phyloP scores from a whole-genome alignment of 2,329 filamentous ascomycete species.

The Hymenoscyphus salicellus region DNA sequence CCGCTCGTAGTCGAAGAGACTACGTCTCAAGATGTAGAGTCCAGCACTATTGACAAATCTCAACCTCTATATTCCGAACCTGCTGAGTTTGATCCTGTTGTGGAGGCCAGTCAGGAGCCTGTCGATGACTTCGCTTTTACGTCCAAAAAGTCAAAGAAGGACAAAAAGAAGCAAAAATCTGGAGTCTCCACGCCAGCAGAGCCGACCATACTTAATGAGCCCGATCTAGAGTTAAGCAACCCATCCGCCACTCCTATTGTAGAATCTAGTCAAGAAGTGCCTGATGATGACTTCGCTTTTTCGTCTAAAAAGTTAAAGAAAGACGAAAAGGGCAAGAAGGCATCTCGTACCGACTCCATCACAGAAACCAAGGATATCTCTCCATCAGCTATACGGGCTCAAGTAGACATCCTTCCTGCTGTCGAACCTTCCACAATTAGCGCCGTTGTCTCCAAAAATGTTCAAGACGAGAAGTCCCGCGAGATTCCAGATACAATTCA shows the following conservation, averaged over 20 bases:
- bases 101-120: not conserved
- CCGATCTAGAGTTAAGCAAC: not conserved
- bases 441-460: not conserved
- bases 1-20: not conserved
- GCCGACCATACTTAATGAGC: not conserved
- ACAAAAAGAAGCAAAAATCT: constrained; percentile 25
- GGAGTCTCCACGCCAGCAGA: constrained; percentile 20
- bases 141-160: constrained; percentile 23
- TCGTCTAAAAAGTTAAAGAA: constrained; percentile 21
- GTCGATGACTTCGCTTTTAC: constrained; percentile 14
- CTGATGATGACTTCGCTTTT: constrained; percentile 15
- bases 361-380: constrained; percentile 4
- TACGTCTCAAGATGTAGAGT: not conserved
- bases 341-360: constrained; percentile 17
- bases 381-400: not conserved
- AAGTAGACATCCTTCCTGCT: not conserved
- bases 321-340: constrained; percentile 32
- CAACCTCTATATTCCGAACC: constrained; percentile 1
- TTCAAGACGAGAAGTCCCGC: not conserved
- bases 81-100: not conserved
- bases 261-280: constrained; percentile 10
- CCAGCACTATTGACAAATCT: not conserved
- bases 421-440: constrained; percentile 4
- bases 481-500: not conserved
- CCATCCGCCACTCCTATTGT: constrained; percentile 1